Conservation (phyloP, 2,329 filamentous ascomycete species). For the Ophiostoma sp. region DNA sequence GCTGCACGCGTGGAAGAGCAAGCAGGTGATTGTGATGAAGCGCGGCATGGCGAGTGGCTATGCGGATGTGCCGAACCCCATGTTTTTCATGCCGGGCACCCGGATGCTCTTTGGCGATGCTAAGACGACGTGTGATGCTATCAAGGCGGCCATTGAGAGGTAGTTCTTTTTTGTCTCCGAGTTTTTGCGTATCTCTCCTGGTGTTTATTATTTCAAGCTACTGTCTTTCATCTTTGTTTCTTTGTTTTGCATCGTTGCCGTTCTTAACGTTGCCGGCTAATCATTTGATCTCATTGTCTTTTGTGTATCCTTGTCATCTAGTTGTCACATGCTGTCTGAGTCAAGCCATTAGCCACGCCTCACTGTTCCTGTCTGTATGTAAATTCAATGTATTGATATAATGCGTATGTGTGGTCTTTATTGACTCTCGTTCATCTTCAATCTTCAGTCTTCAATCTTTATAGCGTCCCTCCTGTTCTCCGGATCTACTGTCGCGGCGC, state of each 20-base stretch:
- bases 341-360: neutral
- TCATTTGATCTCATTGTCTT: too few relatives aligned
- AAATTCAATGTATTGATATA: conserved; percentile 11
- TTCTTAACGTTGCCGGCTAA: neutral
- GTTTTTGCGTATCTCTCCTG: neutral
- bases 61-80: conserved; percentile 84
- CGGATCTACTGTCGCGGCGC: conserved; percentile 30
- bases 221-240: neutral
- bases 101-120: conserved; percentile 93
- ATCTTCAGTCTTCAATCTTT: neutral
- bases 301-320: neutral
- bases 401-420: neutral
- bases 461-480: neutral
- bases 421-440: neutral
- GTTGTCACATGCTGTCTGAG: too few relatives aligned
- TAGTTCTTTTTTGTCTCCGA: neutral
- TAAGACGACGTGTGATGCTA: conserved; percentile 69
- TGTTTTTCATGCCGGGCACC: conserved; percentile 87
- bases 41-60: conserved; percentile 83
- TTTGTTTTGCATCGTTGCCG: neutral
- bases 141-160: neutral
- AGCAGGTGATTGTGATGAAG: conserved; percentile 92
- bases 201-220: neutral
- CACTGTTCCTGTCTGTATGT: neutral
- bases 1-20: conserved; percentile 88